phyloP scores from a whole-genome alignment of 441 rosid genomes.

The Dalechampia spathulata region DNA sequence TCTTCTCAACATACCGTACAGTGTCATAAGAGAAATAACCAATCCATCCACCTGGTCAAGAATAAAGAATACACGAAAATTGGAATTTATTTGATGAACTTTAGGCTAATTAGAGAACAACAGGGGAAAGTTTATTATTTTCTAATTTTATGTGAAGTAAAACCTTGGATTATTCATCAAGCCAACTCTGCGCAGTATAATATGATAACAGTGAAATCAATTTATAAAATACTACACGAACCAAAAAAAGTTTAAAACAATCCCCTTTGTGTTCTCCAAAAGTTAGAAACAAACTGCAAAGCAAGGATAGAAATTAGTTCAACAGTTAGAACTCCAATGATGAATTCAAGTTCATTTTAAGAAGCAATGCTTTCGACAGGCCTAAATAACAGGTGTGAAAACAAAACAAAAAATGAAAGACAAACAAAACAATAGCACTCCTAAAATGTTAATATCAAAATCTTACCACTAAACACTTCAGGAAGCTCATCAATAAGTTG shows the following conservation, averaged over 20 bases:
- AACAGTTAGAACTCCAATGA: neutral
- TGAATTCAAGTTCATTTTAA: neutral
- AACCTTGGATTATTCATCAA: neutral
- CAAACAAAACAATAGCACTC: too few species aligned
- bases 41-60: conserved; percentile 85
- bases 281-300: neutral
- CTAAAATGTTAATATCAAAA: too few species aligned
- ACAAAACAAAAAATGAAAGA: too few species aligned
- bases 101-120: neutral
- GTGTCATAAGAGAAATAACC: conserved; percentile 95
- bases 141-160: neutral
- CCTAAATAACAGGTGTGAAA: too few species aligned
- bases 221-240: too few species aligned
- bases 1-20: conserved; percentile 81
- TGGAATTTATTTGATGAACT: neutral
- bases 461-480: conserved; percentile 69
- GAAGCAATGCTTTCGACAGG: too few species aligned
- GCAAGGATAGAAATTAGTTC: neutral
- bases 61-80: conserved; percentile 6
- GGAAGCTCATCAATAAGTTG: conserved; percentile 83
- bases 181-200: neutral
- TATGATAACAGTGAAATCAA: too few species aligned
- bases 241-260: neutral
- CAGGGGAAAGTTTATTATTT: neutral
- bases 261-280: neutral